phyloP scores from a whole-genome alignment of 2,329 filamentous ascomycete genomes.

The Nemania sp. region DNA sequence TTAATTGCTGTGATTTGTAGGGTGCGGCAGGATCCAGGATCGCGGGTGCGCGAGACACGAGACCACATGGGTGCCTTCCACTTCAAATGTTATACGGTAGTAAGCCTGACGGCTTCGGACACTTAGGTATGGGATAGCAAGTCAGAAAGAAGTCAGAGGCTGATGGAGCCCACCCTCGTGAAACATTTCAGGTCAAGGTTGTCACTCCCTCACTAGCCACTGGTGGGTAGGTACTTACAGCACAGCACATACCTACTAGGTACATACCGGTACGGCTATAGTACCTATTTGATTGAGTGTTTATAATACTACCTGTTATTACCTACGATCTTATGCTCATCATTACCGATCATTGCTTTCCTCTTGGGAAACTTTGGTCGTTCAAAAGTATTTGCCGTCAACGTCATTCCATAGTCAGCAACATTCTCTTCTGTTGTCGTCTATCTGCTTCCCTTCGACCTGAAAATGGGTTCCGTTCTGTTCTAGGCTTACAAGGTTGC shows the following conservation, averaged over 20 bases:
- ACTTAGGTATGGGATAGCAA: not conserved
- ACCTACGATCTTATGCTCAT: too few species aligned
- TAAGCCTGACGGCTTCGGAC: not conserved
- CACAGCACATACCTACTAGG: slow-evolving; percentile 7
- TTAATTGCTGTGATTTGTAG: slow-evolving; percentile 1
- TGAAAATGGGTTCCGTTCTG: slow-evolving; percentile 15
- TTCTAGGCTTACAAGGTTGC: not conserved
- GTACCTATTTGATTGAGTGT: not conserved
- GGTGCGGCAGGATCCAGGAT: slow-evolving; percentile 25
- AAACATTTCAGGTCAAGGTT: slow-evolving; percentile 34
- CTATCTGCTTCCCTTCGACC: slow-evolving; percentile 30
- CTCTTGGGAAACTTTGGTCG: not conserved
- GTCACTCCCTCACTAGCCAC: slow-evolving; percentile 19
- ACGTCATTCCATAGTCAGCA: slow-evolving; percentile 1
- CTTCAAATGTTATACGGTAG: not conserved
- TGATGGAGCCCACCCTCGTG: slow-evolving; percentile 38
- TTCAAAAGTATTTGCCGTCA: not conserved
- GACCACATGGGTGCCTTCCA: slow-evolving; percentile 4
- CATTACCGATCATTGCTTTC: not conserved
- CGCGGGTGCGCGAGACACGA: not conserved
- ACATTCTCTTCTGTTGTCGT: slow-evolving; percentile 20
- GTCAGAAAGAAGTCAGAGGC: slow-evolving; percentile 1
- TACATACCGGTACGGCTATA: not conserved
- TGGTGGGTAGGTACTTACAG: too few species aligned
- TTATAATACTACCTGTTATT: not conserved